These are phyloP conservation scores for Pestalotiopsis sp. DNA, from an alignment of 2,329 filamentous ascomycete species.

Conservation along the genomic window DNA sequence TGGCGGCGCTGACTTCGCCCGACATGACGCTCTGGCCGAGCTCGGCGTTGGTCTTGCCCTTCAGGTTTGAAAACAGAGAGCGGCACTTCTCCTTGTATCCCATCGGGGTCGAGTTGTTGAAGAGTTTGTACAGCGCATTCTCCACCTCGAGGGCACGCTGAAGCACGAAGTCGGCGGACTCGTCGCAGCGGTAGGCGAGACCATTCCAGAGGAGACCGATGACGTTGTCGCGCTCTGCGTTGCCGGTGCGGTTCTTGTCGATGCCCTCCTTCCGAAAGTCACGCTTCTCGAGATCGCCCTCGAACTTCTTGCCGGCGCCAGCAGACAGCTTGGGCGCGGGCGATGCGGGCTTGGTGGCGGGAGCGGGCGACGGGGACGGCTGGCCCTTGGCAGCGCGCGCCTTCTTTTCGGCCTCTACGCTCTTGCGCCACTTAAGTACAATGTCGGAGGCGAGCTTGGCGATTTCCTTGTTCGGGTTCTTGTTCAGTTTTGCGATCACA, in stretches of 20 bases:
- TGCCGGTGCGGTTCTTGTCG: constrained; percentile 74
- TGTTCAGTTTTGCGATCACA: constrained; percentile 77
- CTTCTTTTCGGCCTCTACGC: constrained; percentile 68
- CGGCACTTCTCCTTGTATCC: constrained; percentile 89
- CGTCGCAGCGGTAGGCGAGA: constrained; percentile 70
- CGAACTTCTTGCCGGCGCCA: constrained; percentile 52
- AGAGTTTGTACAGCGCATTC: constrained; percentile 70
- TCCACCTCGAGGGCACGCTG: constrained; percentile 82
- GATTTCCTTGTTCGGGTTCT: constrained; percentile 82
- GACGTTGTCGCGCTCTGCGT: constrained; percentile 77
- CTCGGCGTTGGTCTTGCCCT: constrained; percentile 83
- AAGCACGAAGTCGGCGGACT: constrained; percentile 72
- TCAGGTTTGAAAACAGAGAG: constrained; percentile 91
- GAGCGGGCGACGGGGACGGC: constrained; percentile 56
- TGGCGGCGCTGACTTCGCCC: constrained; percentile 70
- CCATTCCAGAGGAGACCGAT: constrained; percentile 94
- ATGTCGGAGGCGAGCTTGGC: constrained; percentile 78
- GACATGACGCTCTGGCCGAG: constrained; percentile 76
- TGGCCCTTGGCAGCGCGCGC: constrained; percentile 47
- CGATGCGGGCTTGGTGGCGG: constrained; percentile 19
- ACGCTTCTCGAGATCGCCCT: constrained; percentile 75
- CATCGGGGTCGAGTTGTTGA: constrained; percentile 66
- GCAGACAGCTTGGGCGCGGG: constrained; percentile 37
- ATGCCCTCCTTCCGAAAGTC: constrained; percentile 82
- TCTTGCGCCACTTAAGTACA: constrained; percentile 84